Evolutionary conservation across 2,329 filamentous ascomycete genomes (phyloP).

Genomic region (Aspergillus flavus): DNA sequence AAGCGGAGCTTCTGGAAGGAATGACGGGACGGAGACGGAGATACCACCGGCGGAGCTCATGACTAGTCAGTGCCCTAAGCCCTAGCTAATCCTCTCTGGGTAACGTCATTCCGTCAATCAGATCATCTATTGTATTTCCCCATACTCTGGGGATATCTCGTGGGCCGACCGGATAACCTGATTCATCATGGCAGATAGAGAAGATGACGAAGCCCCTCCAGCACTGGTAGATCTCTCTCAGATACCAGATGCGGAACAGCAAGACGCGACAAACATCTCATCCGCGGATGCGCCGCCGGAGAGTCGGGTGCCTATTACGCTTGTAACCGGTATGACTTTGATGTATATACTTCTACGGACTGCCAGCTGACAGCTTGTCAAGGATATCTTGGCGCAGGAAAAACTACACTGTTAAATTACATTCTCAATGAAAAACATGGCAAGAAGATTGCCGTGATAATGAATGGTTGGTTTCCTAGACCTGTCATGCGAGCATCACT

Average conservation of each 20-base stretch:
- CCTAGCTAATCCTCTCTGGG: conserved; percentile 28
- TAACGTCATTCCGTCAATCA: conserved; percentile 24
- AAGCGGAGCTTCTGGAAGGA: conserved; percentile 18
- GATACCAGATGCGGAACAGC: conserved; percentile 28
- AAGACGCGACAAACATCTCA: conserved; percentile 16
- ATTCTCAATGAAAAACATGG: conserved; percentile 93
- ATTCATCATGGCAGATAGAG: conserved; percentile 20
- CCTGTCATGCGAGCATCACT: conserved; percentile 16
- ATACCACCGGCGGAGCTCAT: conserved; percentile 21
- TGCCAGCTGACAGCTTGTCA: conserved; percentile 5
- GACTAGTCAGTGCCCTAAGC: conserved; percentile 37
- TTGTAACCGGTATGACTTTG: conserved; percentile 49
- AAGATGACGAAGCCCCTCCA: conserved; percentile 50
- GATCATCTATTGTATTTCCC: conserved; percentile 3
- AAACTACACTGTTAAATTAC: conserved; percentile 94
- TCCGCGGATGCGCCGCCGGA: conserved; percentile 28
- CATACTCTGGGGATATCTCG: conserved; percentile 5
- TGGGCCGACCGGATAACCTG: neutral
- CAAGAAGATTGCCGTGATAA: conserved; percentile 96
- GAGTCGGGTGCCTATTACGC: conserved; percentile 52
- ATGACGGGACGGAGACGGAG: conserved; percentile 1
- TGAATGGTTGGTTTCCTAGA: conserved; percentile 68
- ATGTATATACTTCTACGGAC: conserved; percentile 6
- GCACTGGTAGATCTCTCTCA: conserved; percentile 46
- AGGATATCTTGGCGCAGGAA: conserved; percentile 95